Evolutionary conservation across 768 basidiomycete species (phyloP), one percentile per base, ranked within the genome.

Genomic region (Coprinopsis sp.): DNA sequence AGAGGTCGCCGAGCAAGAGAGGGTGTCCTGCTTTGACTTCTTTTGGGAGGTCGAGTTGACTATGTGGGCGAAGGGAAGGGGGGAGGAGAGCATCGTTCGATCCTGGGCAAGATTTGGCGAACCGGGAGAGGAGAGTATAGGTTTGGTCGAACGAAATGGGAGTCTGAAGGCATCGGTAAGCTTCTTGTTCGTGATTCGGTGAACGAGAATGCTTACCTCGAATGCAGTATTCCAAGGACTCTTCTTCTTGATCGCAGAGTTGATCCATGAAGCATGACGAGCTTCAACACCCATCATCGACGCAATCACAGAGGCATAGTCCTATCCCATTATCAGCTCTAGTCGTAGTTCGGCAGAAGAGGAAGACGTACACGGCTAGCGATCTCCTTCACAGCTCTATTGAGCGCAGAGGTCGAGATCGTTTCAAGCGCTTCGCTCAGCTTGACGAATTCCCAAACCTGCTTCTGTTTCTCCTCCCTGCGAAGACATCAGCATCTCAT

Each of bases 181-280:
- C n/a, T n/a, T n/a, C n/a, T n/a, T n/a, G n/a, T n/a, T n/a, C n/a
- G n/a, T n/a, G n/a, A n/a, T n/a, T n/a, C n/a, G n/a, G n/a, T n/a
- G n/a, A n/a, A n/a, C n/a, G n/a, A 30, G 23, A 3, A 18, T 27
- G 49, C 55, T n/a, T 50, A 74, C 80, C 59, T 84, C 81, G 57
- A 81, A 79, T 6, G 81, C 65, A 3, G 73, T 71, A 41, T 73
- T 76, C 82, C 82, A 85, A 1, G 78, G 69, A 29, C 72, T 68
- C 18, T 61, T 60, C 41, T 74, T 66, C 50, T 66, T 62, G 31
- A 78, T 72, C 13, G 76, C 69, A 1, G 73, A 71, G 51, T 70
- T 67, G 28, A 86, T 61, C 82, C 82, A 87, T 1, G 74, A 66
- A n/a, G 79, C 71, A 47, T 86, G 84, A 27, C 82, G 74, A 19